Percentiles rank a stretch among this genome's conserved stretches.
phyloP scores from a whole-genome alignment of 192 early-diverging fungal species.

The Dissophora globulifera region DNA sequence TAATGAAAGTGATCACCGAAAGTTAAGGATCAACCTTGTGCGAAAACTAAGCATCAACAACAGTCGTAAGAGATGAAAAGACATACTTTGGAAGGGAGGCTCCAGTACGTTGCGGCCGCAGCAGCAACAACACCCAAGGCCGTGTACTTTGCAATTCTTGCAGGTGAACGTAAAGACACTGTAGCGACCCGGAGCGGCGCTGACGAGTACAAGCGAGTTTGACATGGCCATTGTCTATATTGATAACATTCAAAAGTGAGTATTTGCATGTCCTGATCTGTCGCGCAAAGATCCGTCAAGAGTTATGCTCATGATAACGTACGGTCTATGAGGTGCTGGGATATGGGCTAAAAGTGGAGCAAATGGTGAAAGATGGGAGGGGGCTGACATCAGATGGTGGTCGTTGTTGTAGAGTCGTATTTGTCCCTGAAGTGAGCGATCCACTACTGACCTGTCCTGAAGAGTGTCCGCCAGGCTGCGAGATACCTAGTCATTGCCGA shows the following conservation, averaged over 20 bases:
- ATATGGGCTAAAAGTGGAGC: not conserved
- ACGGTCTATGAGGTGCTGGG: not conserved
- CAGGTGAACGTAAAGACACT: not conserved
- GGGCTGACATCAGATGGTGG: not conserved
- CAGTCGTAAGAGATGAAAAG: not conserved
- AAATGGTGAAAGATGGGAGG: not conserved
- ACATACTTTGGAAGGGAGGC: not conserved
- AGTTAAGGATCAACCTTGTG: too few species aligned
- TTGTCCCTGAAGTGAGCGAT: not conserved
- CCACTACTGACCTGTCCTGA: conserved; percentile 2
- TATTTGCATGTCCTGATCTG: not conserved
- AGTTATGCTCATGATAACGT: not conserved
- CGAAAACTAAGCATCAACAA: too few species aligned
- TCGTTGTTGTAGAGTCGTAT: not conserved
- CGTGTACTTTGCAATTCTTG: not conserved
- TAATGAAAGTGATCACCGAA: too few species aligned
- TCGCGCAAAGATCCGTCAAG: not conserved
- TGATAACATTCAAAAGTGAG: not conserved
- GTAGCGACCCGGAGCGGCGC: not conserved
- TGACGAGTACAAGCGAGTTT: conserved; percentile 19
- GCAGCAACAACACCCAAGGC: conserved; percentile 13
- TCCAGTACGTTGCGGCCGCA: conserved; percentile 39
- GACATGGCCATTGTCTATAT: conserved; percentile 4
- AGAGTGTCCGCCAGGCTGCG: conserved; percentile 6
- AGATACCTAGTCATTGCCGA: conserved; percentile 12